A percentile compares a stretch with the other conserved stretches of the same genome.
Conservation (phyloP, 2,329 filamentous ascomycete species). For the Fusarium nematophilum region DNA sequence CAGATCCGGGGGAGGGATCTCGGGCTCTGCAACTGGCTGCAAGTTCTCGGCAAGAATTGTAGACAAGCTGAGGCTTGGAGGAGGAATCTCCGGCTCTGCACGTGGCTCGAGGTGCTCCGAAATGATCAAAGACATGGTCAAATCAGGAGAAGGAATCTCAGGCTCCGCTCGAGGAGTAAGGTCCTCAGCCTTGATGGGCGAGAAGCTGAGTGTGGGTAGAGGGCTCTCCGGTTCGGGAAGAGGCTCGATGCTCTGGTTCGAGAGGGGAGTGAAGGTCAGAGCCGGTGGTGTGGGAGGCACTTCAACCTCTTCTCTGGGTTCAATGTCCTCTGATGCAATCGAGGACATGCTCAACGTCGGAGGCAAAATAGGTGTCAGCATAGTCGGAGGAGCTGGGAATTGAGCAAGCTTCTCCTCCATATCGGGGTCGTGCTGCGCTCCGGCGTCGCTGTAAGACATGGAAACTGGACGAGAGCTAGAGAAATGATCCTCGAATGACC, state of each 20-base stretch:
- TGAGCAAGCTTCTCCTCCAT: slow-evolving; percentile 64
- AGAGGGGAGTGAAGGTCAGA: slow-evolving; percentile 49
- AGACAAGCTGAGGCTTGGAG: slow-evolving; percentile 42
- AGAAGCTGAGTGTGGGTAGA: slow-evolving; percentile 51
- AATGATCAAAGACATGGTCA: slow-evolving; percentile 44
- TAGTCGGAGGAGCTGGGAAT: slow-evolving; percentile 65
- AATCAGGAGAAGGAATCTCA: slow-evolving; percentile 38
- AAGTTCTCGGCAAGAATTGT: slow-evolving; percentile 40
- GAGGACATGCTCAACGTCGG: slow-evolving; percentile 57
- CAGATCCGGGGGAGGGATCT: slow-evolving; percentile 24
- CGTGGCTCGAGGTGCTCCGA: slow-evolving; percentile 45
- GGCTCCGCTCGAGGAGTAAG: slow-evolving; percentile 45
- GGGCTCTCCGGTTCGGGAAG: slow-evolving; percentile 50
- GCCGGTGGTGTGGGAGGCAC: slow-evolving; percentile 45
- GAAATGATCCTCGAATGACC: slow-evolving; percentile 43
- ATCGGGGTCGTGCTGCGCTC: slow-evolving; percentile 62
- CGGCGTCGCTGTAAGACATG: slow-evolving; percentile 64
- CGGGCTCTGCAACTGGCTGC: slow-evolving; percentile 42
- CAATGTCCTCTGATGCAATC: slow-evolving; percentile 58
- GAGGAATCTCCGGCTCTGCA: slow-evolving; percentile 35
- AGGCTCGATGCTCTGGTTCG: slow-evolving; percentile 55
- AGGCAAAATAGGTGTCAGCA: slow-evolving; percentile 48
- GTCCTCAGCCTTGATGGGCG: slow-evolving; percentile 52
- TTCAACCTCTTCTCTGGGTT: slow-evolving; percentile 55
- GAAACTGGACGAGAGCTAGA: slow-evolving; percentile 58